Conservation (phyloP, 345 rosid species). For the Camelina hispida region DNA sequence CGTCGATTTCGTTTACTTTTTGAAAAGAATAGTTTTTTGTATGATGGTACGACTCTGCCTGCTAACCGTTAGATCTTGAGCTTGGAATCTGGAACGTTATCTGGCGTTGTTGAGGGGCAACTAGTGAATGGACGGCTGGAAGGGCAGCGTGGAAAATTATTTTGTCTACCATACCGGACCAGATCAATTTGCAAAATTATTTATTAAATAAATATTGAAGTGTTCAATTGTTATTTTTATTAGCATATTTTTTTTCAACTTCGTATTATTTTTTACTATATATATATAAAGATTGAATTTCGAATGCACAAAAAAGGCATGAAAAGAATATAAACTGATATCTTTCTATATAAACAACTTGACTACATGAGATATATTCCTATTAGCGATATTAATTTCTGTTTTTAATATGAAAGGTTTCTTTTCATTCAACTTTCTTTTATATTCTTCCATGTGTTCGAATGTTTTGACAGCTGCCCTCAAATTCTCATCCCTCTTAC, state of each 20-base stretch:
- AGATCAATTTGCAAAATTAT: constrained; percentile 16
- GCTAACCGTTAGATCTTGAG: constrained; percentile 31
- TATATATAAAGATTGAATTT: not conserved
- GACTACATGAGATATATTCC: not conserved
- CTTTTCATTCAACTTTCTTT: not conserved
- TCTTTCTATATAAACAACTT: not conserved
- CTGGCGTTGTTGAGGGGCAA: constrained; percentile 20
- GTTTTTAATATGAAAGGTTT: not conserved
- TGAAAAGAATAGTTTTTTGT: not conserved
- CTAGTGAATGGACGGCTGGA: constrained; percentile 16
- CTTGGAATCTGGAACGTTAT: constrained; percentile 12
- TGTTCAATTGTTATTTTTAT: not conserved
- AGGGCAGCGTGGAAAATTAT: constrained; percentile 26
- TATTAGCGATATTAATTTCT: not conserved
- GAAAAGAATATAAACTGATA: not conserved
- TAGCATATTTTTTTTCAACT: not conserved
- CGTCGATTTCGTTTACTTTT: constrained; percentile 19
- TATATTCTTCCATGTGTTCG: constrained; percentile 10
- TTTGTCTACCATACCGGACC: constrained; percentile 16
- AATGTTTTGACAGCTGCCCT: not conserved
- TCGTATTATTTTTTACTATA: not conserved
- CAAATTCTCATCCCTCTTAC: not conserved
- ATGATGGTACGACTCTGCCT: not conserved
- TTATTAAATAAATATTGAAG: not conserved
- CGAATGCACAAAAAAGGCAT: not conserved